These are phyloP conservation scores for Aureobasidium zeae DNA, from an alignment of 2,329 filamentous ascomycete genomes.

Conservation along the genomic window DNA sequence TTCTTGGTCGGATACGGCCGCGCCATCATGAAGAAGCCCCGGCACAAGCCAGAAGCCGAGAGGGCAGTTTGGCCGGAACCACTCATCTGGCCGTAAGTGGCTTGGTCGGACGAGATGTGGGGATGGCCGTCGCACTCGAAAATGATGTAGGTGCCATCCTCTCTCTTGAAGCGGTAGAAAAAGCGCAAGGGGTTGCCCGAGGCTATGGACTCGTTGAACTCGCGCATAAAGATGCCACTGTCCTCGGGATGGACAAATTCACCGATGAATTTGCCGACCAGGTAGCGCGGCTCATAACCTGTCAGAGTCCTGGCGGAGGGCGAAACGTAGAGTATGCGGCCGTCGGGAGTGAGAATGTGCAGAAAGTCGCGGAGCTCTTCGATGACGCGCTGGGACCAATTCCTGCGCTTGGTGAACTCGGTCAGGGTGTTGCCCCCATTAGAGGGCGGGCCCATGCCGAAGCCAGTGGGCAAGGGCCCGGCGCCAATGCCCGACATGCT, in stretches of 20 bases:
- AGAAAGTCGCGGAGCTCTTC: slow-evolving; percentile 85
- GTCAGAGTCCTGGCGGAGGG: slow-evolving; percentile 66
- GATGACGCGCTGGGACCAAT: slow-evolving; percentile 83
- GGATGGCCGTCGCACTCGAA: slow-evolving; percentile 91
- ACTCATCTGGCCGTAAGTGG: slow-evolving; percentile 30
- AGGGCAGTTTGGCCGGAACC: slow-evolving; percentile 49
- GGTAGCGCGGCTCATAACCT: slow-evolving; percentile 61
- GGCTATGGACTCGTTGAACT: slow-evolving; percentile 82
- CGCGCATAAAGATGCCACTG: slow-evolving; percentile 68
- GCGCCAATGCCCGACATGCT: slow-evolving; percentile 41
- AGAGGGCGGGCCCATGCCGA: slow-evolving; percentile 37
- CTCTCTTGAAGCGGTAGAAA: slow-evolving; percentile 75
- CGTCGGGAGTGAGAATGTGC: slow-evolving; percentile 76
- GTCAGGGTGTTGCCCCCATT: slow-evolving; percentile 48
- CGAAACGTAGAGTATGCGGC: slow-evolving; percentile 77
- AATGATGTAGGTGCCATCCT: slow-evolving; percentile 64
- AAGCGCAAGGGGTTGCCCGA: slow-evolving; percentile 70
- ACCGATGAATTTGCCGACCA: slow-evolving; percentile 66
- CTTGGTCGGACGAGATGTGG: slow-evolving; percentile 65
- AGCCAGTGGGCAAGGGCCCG: slow-evolving; percentile 47
- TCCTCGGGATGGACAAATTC: slow-evolving; percentile 84
- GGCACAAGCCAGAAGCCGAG: slow-evolving; percentile 55
- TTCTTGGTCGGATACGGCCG: slow-evolving; percentile 85
- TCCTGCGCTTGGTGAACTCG: slow-evolving; percentile 56
- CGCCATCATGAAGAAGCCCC: slow-evolving; percentile 89